Evolutionary conservation across 148 eudicot species (phyloP), one percentile per base, ranked within the genome.

Genomic region (Cornus suecica): DNA sequence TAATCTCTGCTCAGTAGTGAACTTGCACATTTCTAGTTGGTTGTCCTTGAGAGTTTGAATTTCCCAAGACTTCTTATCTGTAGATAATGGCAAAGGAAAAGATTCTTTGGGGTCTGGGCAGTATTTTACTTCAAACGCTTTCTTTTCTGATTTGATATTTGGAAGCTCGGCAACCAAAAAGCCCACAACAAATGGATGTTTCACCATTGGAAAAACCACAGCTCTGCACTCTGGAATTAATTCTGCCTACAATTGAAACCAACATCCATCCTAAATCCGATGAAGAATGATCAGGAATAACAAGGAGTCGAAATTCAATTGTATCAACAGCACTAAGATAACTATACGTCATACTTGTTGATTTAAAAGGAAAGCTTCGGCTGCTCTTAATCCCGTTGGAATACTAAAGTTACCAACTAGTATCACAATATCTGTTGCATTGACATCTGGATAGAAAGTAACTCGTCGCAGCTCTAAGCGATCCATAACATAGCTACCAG

Each of bases 401-500:
- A 92, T 42, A 62, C 89, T 84, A 78, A 92, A 95, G 86, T 85
- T 86, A 58, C 94, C 91, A 45, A 88, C 77, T 70, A 95, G 69
- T 76, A 95, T 71, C 66, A 93, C 83, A 73, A 95, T 77, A 79
- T 95, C 99, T 63, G 90, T 77, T 32, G 75, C 88, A 75, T 85
- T 80, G 48, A 71, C 84, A 37, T 79, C 82, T 54, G 99, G 99
- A 85, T 89, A 87, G 28, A 78, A 80, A 41, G 84, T 80, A 77
- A 93, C 90, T 74, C 97, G 89, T 18, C 94, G 91, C 71, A 95
- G 86, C 87, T 95, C 99, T 74, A 95, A 80, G 34, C 84, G 88
- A 77, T 93, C 97, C 99, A 91, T 91, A 66, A 93, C 94, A 85
- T 95, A 95, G 81, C 99, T 95, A 81, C 97, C 99, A 88, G 97